Percentiles rank a stretch among this genome's conserved stretches.
These are phyloP conservation scores for Rubia tinctorum DNA, from an alignment of 305 asterid species.

Conservation along the genomic window DNA sequence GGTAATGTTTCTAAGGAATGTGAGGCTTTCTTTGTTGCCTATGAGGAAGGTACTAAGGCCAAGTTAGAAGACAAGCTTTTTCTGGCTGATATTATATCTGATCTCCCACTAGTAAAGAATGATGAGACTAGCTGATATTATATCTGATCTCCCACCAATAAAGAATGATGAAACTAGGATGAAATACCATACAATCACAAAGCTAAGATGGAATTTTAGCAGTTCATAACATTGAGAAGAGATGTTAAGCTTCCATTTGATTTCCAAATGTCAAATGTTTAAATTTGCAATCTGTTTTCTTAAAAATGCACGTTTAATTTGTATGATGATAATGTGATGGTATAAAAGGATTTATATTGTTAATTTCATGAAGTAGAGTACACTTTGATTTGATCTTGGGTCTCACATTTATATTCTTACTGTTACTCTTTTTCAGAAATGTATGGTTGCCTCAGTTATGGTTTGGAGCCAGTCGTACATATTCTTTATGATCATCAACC, in stretches of 20 bases:
- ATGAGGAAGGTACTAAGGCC: constrained; percentile 37
- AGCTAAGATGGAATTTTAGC: constrained; percentile 57
- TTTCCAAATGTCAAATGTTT: background rate
- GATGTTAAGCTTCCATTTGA: constrained; percentile 41
- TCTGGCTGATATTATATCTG: constrained; percentile 71
- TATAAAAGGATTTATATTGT: no score
- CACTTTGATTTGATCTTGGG: no score
- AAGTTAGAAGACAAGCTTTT: constrained; percentile 34
- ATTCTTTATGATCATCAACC: constrained; percentile 59
- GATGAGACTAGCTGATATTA: constrained; percentile 60
- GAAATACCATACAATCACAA: constrained; percentile 43
- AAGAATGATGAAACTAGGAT: constrained; percentile 52
- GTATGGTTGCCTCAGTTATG: constrained; percentile 41
- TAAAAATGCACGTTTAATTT: no score
- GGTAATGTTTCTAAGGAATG: constrained; percentile 55
- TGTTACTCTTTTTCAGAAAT: constrained; percentile 30
- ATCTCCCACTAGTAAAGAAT: constrained; percentile 67
- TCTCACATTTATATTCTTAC: background rate
- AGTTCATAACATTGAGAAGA: constrained; percentile 47
- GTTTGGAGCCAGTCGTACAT: constrained; percentile 21
- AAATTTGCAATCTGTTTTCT: no score
- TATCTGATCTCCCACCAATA: constrained; percentile 74
- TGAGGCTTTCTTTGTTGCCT: constrained; percentile 56
- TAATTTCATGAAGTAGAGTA: no score
- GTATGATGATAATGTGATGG: no score